phyloP scores from a whole-genome alignment of 805 yeast genomes.

The Wickerhamomyces canadensis region DNA sequence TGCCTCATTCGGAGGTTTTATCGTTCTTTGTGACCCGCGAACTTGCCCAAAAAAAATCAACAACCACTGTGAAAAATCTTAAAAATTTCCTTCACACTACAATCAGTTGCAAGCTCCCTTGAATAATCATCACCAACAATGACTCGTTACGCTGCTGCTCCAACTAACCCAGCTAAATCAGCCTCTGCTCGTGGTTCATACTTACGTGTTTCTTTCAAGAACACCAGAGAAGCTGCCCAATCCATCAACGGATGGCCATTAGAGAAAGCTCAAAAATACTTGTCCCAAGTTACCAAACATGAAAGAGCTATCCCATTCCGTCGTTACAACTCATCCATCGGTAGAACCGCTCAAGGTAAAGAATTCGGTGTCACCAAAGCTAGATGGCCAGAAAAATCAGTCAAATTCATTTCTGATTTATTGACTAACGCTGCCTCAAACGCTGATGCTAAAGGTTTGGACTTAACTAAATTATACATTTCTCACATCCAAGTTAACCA shows the following conservation, averaged over 20 bases:
- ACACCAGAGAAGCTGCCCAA: constrained; percentile 99
- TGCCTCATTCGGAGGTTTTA: background rate
- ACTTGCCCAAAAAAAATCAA: background rate
- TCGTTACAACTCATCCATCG: constrained; percentile 93
- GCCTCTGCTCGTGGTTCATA: constrained; percentile 99
- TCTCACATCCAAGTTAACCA: constrained; percentile 99
- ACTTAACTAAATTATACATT: constrained; percentile 86
- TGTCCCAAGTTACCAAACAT: constrained; percentile 94
- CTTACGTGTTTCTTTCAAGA: constrained; percentile 99
- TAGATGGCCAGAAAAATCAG: constrained; percentile 99
- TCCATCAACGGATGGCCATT: constrained; percentile 98
- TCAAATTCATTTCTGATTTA: constrained; percentile 90
- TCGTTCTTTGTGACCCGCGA: background rate
- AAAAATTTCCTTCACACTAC: background rate
- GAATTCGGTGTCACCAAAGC: constrained; percentile 99
- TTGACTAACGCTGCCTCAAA: constrained; percentile 97
- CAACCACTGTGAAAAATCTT: background rate
- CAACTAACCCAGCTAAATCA: constrained; percentile 99
- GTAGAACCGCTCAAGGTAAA: constrained; percentile 99
- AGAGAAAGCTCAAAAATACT: constrained; percentile 92
- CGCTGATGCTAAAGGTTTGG: constrained; percentile 99
- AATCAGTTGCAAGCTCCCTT: background rate
- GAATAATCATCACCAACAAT: constrained; percentile 42
- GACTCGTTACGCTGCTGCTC: constrained; percentile 99
- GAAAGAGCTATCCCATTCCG: constrained; percentile 99